A percentile compares a stretch with the other conserved stretches of the same genome.
Conservation (phyloP, 768 basidiomycete species). For the Fomitopsis pulvina region DNA sequence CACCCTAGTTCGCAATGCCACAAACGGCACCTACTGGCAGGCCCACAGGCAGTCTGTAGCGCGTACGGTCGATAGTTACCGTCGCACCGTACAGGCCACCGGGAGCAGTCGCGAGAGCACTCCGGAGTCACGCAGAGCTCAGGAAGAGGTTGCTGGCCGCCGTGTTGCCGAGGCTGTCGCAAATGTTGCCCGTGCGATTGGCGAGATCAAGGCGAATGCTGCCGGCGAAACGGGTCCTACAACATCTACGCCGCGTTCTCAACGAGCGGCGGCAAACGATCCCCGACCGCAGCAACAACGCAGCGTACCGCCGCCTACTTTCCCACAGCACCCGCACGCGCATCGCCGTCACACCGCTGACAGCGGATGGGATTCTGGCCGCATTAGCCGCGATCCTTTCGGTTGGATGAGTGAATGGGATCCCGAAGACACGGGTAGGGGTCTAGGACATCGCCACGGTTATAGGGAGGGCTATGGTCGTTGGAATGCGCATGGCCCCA, state of each 20-base stretch:
- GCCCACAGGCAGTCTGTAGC: constrained; percentile 54
- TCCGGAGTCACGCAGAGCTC: constrained; percentile 36
- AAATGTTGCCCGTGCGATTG: constrained; percentile 50
- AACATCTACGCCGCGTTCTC: constrained; percentile 17
- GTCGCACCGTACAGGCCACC: constrained; percentile 35
- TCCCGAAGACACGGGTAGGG: background rate
- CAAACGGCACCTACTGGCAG: constrained; percentile 64
- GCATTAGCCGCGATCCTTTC: background rate
- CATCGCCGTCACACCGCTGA: background rate
- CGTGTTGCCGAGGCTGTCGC: constrained; percentile 59
- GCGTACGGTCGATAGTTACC: constrained; percentile 48
- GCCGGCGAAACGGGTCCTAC: constrained; percentile 5
- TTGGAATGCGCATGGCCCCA: too few species aligned
- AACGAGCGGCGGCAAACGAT: background rate
- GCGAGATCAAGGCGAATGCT: constrained; percentile 18
- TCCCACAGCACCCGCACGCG: background rate
- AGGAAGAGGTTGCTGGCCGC: constrained; percentile 61
- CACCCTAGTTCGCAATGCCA: constrained; percentile 55
- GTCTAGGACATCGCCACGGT: constrained; percentile 4
- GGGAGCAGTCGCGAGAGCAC: constrained; percentile 31
- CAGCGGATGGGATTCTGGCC: background rate
- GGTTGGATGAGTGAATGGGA: background rate
- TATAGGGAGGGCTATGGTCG: constrained; percentile 1
- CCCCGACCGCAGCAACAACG: background rate
- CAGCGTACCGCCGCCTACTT: background rate